These are phyloP conservation scores for Astragalus glycyphyllos DNA, from an alignment of 306 rosid species.

Conservation along the genomic window DNA sequence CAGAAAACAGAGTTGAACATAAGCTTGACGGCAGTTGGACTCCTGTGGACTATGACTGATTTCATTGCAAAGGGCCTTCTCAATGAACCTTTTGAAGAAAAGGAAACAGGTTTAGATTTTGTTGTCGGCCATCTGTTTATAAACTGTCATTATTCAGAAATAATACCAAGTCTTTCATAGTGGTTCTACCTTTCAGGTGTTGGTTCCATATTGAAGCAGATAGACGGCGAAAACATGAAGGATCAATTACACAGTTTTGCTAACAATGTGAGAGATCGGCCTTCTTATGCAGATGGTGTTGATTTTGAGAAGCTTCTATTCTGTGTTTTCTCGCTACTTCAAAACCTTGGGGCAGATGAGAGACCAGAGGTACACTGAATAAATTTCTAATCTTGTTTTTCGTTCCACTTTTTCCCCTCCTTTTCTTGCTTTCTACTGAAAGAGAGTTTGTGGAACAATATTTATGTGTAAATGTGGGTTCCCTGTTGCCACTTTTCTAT, in stretches of 20 bases:
- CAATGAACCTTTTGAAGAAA: conserved; percentile 57
- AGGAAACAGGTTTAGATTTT: conserved; percentile 62
- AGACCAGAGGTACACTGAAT: conserved; percentile 83
- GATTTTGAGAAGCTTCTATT: conserved; percentile 74
- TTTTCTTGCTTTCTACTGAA: neutral
- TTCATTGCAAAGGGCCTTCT: conserved; percentile 86
- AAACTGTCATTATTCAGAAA: conserved; percentile 22
- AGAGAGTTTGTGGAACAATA: conserved; percentile 19
- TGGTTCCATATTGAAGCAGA: conserved; percentile 52
- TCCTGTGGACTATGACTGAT: conserved; percentile 94
- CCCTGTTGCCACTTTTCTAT: conserved; percentile 1
- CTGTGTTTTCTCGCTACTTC: conserved; percentile 88
- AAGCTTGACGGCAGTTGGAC: conserved; percentile 94
- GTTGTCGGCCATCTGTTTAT: conserved; percentile 35
- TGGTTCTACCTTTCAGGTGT: conserved; percentile 45
- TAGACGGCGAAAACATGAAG: conserved; percentile 51
- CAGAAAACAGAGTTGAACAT: conserved; percentile 96
- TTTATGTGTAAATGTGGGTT: conserved; percentile 12
- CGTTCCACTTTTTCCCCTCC: neutral
- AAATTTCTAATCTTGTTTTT: conserved; percentile 10
- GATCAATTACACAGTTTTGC: conserved; percentile 45
- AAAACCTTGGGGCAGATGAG: conserved; percentile 94
- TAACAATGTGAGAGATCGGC: conserved; percentile 48
- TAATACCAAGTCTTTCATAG: conserved; percentile 22
- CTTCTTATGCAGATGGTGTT: conserved; percentile 53